These are phyloP conservation scores for Paramecium sonneborni DNA, from an alignment of 73 alveolate genomes.

Conservation along the genomic window DNA sequence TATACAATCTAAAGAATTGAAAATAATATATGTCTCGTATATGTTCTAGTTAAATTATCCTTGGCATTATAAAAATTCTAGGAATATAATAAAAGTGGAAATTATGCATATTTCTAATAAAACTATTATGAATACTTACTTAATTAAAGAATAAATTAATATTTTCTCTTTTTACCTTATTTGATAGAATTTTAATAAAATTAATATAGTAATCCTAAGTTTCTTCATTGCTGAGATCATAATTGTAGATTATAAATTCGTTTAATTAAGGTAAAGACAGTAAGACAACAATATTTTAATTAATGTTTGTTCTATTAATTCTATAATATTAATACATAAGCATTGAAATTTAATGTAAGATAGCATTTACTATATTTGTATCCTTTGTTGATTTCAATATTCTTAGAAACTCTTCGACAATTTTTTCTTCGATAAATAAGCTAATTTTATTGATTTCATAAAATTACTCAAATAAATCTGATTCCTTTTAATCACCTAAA, in stretches of 20 bases:
- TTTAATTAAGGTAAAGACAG: not conserved
- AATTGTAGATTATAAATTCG: slow-evolving; percentile 6
- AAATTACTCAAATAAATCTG: slow-evolving; percentile 15
- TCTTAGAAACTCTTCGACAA: not conserved
- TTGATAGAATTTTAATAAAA: slow-evolving; percentile 17
- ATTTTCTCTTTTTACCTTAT: not conserved
- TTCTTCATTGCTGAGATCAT: not conserved
- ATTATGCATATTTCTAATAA: not conserved
- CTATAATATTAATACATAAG: not conserved
- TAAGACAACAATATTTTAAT: not conserved
- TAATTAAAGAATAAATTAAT: slow-evolving; percentile 19
- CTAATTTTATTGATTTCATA: not conserved
- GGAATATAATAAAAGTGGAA: not conserved
- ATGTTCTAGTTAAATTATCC: not conserved
- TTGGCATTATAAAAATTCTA: not conserved
- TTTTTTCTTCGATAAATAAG: not conserved
- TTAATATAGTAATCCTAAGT: slow-evolving; percentile 18
- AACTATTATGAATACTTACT: not conserved
- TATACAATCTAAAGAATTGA: not conserved
- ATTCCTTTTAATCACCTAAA: not conserved
- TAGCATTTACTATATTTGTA: not conserved
- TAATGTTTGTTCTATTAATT: not conserved
- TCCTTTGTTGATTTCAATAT: not conserved
- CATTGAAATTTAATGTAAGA: not conserved
- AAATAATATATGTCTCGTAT: not conserved